These are phyloP conservation scores for Pseudonitzschia multistriata DNA, from an alignment of 108 stramenopile species.

Conservation along the genomic window DNA sequence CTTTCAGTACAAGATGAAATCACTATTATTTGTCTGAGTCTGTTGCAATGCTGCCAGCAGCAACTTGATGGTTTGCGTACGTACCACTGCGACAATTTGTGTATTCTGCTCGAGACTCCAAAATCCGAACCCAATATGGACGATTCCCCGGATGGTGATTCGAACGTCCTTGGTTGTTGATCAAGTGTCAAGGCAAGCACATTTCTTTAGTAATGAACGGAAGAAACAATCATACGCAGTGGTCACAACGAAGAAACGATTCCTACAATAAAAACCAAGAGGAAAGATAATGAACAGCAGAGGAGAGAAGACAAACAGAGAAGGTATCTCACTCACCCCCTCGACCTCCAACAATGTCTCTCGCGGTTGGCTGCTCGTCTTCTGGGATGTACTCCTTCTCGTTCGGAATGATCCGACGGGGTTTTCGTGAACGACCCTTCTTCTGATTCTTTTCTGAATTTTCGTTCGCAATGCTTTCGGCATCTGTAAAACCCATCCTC, in stretches of 20 bases:
- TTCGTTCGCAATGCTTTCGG: neutral
- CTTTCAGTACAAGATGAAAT: too few species aligned
- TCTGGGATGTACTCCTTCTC: conserved; percentile 18
- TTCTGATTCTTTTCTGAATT: neutral
- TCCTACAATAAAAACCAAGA: too few species aligned
- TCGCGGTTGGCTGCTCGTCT: conserved; percentile 6
- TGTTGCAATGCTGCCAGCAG: neutral
- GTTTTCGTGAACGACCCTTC: neutral
- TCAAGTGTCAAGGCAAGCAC: too few species aligned
- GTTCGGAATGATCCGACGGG: conserved; percentile 10
- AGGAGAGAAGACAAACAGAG: too few species aligned
- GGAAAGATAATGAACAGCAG: too few species aligned
- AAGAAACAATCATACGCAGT: too few species aligned
- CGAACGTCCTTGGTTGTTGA: conserved; percentile 4
- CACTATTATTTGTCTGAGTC: too few species aligned
- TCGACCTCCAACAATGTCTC: conserved; percentile 26
- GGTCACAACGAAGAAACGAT: too few species aligned
- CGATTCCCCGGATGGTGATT: conserved; percentile 22
- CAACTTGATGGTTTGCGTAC: neutral
- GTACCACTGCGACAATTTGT: neutral
- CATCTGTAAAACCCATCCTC: neutral
- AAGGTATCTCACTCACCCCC: conserved; percentile 11
- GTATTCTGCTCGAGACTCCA: conserved; percentile 5
- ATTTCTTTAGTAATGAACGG: too few species aligned
- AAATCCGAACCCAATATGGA: conserved; percentile 13